phyloP scores from a whole-genome alignment of 305 asterid species.

The Fraxinus sp. region DNA sequence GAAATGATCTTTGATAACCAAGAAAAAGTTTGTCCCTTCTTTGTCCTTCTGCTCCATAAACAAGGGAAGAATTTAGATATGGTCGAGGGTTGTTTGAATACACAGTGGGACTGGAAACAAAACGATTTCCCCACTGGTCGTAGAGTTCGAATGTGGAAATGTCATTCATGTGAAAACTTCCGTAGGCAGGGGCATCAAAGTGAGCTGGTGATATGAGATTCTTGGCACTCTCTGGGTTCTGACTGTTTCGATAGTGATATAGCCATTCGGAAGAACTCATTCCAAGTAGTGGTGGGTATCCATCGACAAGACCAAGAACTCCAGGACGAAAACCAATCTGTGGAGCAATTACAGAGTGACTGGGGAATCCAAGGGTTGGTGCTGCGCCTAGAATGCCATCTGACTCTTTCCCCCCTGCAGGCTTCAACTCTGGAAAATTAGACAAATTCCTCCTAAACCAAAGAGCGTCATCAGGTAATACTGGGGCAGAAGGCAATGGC shows the following conservation, averaged over 20 bases:
- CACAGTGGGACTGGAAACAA: constrained; percentile 45
- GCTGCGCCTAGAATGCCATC: constrained; percentile 74
- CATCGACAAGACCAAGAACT: constrained; percentile 48
- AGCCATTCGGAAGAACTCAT: constrained; percentile 97
- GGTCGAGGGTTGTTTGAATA: constrained; percentile 45
- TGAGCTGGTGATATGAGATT: constrained; percentile 43
- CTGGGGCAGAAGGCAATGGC: constrained; percentile 84
- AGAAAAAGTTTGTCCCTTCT: constrained; percentile 33
- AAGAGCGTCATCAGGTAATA: constrained; percentile 56
- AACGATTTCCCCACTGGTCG: constrained; percentile 70
- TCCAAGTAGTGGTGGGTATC: constrained; percentile 57
- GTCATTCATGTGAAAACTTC: constrained; percentile 34
- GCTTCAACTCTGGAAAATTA: not conserved
- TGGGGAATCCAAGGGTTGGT: constrained; percentile 40
- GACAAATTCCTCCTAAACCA: constrained; percentile 46
- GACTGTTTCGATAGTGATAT: constrained; percentile 73
- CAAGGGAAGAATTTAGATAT: constrained; percentile 38
- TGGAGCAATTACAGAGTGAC: constrained; percentile 30
- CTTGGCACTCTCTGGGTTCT: constrained; percentile 38
- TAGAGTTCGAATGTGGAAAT: constrained; percentile 45
- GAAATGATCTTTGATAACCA: constrained; percentile 58
- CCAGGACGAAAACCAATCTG: constrained; percentile 36
- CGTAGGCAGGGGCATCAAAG: constrained; percentile 34
- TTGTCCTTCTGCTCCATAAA: constrained; percentile 46
- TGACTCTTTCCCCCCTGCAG: constrained; percentile 33